These are phyloP conservation scores for Conticribra guillardii DNA, from an alignment of 108 stramenopile genomes.

Conservation along the genomic window DNA sequence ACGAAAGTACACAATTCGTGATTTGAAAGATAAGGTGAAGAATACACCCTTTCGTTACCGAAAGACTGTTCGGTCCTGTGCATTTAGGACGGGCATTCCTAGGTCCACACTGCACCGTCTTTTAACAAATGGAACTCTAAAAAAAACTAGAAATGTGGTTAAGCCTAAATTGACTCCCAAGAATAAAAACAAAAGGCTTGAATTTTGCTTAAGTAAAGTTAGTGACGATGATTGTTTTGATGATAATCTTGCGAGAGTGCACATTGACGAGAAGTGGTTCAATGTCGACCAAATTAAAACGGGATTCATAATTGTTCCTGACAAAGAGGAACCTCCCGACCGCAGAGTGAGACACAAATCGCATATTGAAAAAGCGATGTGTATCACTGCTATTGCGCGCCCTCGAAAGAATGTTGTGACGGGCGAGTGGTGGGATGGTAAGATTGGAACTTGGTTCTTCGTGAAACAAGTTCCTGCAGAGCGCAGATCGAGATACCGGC, in stretches of 20 bases:
- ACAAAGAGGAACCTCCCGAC: constrained; percentile 2
- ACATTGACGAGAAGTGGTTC: constrained; percentile 36
- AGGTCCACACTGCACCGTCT: background rate
- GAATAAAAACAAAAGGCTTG: background rate
- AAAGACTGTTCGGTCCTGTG: background rate
- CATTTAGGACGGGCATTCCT: background rate
- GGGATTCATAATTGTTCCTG: constrained; percentile 1
- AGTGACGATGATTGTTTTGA: background rate
- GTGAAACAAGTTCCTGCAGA: background rate
- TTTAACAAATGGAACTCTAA: background rate
- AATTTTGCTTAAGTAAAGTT: background rate
- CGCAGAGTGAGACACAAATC: constrained; percentile 7
- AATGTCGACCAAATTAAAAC: background rate
- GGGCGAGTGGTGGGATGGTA: constrained; percentile 20
- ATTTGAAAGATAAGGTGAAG: background rate
- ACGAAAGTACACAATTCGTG: background rate
- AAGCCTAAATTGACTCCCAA: background rate
- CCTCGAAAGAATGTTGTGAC: constrained; percentile 5
- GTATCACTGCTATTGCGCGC: constrained; percentile 4
- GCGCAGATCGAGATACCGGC: background rate
- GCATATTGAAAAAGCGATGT: constrained; percentile 21
- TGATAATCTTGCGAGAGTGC: background rate
- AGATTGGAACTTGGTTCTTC: constrained; percentile 11
- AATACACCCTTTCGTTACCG: background rate
- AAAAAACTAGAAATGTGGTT: background rate